Evolutionary conservation across 75 land plant species (phyloP).

Genomic region (Azolla pinnata): DNA sequence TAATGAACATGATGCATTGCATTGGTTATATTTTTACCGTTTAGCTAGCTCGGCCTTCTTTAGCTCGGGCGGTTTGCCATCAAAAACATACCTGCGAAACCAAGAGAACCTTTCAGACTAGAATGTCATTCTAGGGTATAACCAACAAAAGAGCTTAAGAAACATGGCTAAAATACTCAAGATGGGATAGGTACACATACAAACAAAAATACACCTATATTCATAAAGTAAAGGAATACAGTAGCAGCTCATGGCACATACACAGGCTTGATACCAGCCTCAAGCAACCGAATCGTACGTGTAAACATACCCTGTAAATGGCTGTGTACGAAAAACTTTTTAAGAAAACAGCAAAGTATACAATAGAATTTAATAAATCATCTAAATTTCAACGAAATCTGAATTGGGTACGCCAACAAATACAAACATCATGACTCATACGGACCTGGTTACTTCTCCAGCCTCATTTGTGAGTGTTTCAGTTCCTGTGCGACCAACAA

Average conservation of each 20-base stretch:
- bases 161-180: too few relatives aligned
- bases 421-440: neutral
- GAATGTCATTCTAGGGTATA: too few relatives aligned
- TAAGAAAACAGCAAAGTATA: neutral
- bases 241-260: too few relatives aligned
- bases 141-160: too few relatives aligned
- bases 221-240: too few relatives aligned
- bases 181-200: too few relatives aligned
- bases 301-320: constrained; percentile 94
- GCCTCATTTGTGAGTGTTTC: constrained; percentile 95
- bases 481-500: constrained; percentile 85
- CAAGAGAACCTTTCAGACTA: too few relatives aligned
- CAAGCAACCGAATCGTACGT: constrained; percentile 82
- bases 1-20: too few relatives aligned
- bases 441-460: constrained; percentile 97
- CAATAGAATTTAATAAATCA: neutral
- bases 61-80: constrained; percentile 90
- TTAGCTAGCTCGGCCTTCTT: constrained; percentile 90
- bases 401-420: neutral
- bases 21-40: too few relatives aligned
- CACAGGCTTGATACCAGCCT: constrained; percentile 92
- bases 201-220: too few relatives aligned
- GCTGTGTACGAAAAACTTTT: constrained; percentile 27
- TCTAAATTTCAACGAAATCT: neutral
- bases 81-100: constrained; percentile 78